Percentiles rank a stretch among this genome's conserved stretches.
phyloP scores from a whole-genome alignment of 805 yeast species.

The Maudiozyma turicensis region DNA sequence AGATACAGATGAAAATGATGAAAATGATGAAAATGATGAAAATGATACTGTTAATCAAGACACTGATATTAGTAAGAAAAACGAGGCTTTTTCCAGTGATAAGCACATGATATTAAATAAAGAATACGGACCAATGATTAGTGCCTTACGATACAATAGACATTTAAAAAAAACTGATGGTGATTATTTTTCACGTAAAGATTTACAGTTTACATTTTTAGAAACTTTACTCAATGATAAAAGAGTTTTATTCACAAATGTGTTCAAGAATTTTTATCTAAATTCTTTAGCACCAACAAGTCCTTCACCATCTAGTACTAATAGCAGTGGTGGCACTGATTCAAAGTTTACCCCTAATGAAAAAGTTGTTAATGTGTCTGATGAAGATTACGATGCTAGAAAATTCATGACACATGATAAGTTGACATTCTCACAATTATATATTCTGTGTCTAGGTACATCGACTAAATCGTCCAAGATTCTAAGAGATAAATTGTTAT shows the following conservation, averaged over 20 bases:
- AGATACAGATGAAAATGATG: constrained; percentile 6
- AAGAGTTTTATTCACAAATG: constrained; percentile 57
- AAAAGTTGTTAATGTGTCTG: constrained; percentile 22
- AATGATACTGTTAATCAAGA: constrained; percentile 17
- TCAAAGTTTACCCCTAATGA: too few relatives aligned
- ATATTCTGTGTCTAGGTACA: constrained; percentile 71
- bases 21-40: constrained; percentile 5
- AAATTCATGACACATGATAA: constrained; percentile 33
- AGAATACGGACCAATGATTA: not conserved
- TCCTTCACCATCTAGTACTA: not conserved
- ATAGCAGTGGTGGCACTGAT: not conserved
- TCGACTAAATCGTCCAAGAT: constrained; percentile 77
- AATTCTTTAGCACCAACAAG: constrained; percentile 14
- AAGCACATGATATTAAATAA: not conserved
- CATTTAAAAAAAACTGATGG: constrained; percentile 86
- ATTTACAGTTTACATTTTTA: constrained; percentile 77
- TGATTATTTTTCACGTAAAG: constrained; percentile 81
- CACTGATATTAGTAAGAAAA: not conserved
- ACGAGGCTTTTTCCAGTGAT: not conserved
- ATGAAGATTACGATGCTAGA: constrained; percentile 31
- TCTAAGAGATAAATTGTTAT: constrained; percentile 62
- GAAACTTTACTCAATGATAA: constrained; percentile 53
- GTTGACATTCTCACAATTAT: constrained; percentile 74
- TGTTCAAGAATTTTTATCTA: constrained; percentile 36
- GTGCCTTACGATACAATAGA: constrained; percentile 21